Evolutionary conservation across 192 early-diverging fungal genomes (phyloP).

Genomic region (Coemansia sp.): DNA sequence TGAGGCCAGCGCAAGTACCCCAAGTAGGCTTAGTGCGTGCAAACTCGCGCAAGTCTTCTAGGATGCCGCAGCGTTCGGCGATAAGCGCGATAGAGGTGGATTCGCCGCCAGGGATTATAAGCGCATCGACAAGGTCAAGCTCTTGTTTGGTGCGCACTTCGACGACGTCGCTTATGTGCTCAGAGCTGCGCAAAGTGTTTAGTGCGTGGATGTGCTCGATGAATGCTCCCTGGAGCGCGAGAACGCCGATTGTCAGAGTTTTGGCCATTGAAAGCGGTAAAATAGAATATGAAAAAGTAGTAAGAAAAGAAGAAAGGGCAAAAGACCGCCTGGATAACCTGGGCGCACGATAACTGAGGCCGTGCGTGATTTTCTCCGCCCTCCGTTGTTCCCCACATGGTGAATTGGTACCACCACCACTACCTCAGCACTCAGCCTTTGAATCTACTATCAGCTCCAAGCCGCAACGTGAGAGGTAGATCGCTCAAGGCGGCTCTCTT

Average conservation of each 20-base stretch:
- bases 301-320: background rate
- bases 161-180: conserved; percentile 34
- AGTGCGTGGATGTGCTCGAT: conserved; percentile 88
- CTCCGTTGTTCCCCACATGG: background rate
- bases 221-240: conserved; percentile 98
- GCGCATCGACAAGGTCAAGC: conserved; percentile 74
- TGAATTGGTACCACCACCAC: background rate
- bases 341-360: background rate
- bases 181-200: conserved; percentile 64
- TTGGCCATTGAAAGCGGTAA: conserved; percentile 23
- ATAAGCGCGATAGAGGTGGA: conserved; percentile 92
- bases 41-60: conserved; percentile 79
- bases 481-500: background rate
- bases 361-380: background rate
- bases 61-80: conserved; percentile 81
- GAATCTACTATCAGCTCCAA: background rate
- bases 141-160: conserved; percentile 72
- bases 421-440: background rate
- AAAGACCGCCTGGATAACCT: background rate
- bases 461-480: background rate
- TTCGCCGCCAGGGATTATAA: conserved; percentile 96
- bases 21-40: conserved; percentile 76
- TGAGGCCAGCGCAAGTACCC: conserved; percentile 98
- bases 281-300: background rate
- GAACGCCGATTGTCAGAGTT: conserved; percentile 45